These are phyloP conservation scores for Kodamaea laetipori DNA, from an alignment of 805 yeast genomes.

Conservation along the genomic window DNA sequence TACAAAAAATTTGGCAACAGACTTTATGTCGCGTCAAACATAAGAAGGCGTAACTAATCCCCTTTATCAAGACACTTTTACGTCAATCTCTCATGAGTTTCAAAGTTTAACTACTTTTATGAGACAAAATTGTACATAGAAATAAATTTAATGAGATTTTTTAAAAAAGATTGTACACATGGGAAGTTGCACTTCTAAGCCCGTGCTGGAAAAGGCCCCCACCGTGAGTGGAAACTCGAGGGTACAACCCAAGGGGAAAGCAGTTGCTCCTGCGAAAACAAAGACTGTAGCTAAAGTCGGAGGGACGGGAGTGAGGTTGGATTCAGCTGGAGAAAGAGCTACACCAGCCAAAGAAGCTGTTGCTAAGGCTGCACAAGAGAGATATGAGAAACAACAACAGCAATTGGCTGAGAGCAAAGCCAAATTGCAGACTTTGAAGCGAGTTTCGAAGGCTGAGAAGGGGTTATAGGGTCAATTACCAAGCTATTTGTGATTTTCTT, in stretches of 20 bases:
- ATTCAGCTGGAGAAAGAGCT: conserved; percentile 5
- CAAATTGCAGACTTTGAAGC: conserved; percentile 33
- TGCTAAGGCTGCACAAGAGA: conserved; percentile 42
- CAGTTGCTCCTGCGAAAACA: conserved; percentile 1
- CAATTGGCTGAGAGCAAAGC: conserved; percentile 29
- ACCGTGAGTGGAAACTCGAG: not conserved
- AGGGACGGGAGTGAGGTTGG: conserved; percentile 15
- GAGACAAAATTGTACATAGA: not conserved
- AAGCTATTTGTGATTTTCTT: not conserved
- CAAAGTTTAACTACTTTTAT: too few species aligned
- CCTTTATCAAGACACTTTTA: too few species aligned
- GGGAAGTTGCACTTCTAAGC: conserved; percentile 31
- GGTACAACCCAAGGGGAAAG: not conserved
- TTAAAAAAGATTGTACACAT: conserved; percentile 12
- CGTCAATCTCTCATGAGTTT: too few species aligned
- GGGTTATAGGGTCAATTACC: conserved; percentile 22
- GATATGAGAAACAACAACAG: conserved; percentile 33
- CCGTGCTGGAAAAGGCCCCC: conserved; percentile 5
- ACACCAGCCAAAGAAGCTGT: conserved; percentile 31
- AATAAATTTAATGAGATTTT: conserved; percentile 1
- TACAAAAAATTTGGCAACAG: conserved; percentile 20
- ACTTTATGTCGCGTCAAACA: conserved; percentile 3
- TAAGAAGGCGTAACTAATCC: not conserved
- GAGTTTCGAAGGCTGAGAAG: conserved; percentile 35
- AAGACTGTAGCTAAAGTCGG: conserved; percentile 11